phyloP scores from a whole-genome alignment of 2,329 filamentous ascomycete genomes.

The Arthrinium puccinioides region DNA sequence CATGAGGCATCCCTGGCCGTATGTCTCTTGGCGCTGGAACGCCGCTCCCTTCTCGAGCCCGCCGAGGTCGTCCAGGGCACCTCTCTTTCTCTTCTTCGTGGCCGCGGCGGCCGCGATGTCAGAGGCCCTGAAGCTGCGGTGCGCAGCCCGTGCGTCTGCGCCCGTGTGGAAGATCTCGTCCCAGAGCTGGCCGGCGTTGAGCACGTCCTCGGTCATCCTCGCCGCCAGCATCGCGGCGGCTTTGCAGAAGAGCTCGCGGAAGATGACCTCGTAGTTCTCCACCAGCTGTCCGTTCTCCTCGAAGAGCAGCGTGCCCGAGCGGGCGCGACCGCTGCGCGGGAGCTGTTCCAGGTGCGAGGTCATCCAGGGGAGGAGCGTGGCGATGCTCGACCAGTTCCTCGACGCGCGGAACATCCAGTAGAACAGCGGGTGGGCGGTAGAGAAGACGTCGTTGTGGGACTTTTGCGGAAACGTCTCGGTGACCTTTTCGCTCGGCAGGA shows the following conservation, averaged over 20 bases:
- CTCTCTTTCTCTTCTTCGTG: constrained; percentile 8
- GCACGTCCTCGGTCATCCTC: constrained; percentile 55
- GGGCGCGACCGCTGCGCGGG: constrained; percentile 28
- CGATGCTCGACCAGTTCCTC: constrained; percentile 66
- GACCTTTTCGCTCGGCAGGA: constrained; percentile 67
- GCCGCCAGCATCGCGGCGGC: constrained; percentile 67
- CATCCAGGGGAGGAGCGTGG: constrained; percentile 65
- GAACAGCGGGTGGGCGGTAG: constrained; percentile 69
- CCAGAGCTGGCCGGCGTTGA: constrained; percentile 62
- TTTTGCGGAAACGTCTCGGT: constrained; percentile 69
- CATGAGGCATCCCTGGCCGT: constrained; percentile 70
- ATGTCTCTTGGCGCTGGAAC: constrained; percentile 12
- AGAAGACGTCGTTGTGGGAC: constrained; percentile 67
- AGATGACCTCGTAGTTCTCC: constrained; percentile 68
- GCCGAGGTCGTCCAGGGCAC: constrained; percentile 16
- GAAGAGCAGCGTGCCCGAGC: constrained; percentile 33
- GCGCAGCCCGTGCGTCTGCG: constrained; percentile 8
- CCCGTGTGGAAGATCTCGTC: constrained; percentile 69
- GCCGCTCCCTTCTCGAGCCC: background rate
- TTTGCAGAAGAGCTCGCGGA: constrained; percentile 77
- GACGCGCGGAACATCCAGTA: constrained; percentile 83
- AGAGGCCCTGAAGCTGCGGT: background rate
- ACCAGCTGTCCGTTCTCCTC: constrained; percentile 51
- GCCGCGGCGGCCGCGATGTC: constrained; percentile 6
- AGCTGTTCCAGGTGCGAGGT: constrained; percentile 56